Base-by-base conservation (phyloP, 2,329 filamentous ascomycete species). In the Colletotrichum kahawae region DNA sequence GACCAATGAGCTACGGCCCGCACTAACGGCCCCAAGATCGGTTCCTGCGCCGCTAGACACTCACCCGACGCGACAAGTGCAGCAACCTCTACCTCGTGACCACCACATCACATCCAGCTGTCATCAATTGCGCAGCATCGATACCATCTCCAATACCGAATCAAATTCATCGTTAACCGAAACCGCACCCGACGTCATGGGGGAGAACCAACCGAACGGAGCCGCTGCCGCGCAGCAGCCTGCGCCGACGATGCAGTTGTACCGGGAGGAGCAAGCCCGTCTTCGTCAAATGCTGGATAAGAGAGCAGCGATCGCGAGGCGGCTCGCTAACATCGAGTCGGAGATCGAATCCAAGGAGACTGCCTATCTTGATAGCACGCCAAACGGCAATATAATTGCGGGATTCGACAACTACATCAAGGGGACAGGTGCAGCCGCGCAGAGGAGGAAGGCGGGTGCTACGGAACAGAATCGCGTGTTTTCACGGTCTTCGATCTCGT, bases 391-490 rank as follows among this genome's bases (percentile, higher is more conserved):
- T 86, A 98, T 99, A 82, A 96, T 99, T 83, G 95, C 95, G 64
- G 97, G 97, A 27, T 99, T 99, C 84, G 97, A 99, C 84, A 97
- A 95, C 82, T 99, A 98, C 86, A 97, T 98, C 88, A 99, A 99
- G 85, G 96, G 95, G 70, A 90, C 90, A 21, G 90, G 91, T 10
- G 91, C 92, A n/a, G 89, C 90, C 5, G 89, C 92, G 13, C 88
- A 91, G 78, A 88, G 93, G 81, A 90, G 92, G 80, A 91, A 94
- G 83, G 88, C 90, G 29, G 90, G 90, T 7, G 87, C 93, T 64
- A 89, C 88, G 76, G 94, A 96, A 67, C 89, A 91, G 79, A 94
- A 95, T 82, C 89, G 94, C 77, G 93, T 96, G 70, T 96, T 96
- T 83, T 91, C 92, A 73, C 86, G 89, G 78, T 91, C 91, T 21